A percentile compares a stretch with the other conserved stretches of the same genome.
phyloP scores from a whole-genome alignment of 352 stramenopile species.

The Albugo laibachii region DNA sequence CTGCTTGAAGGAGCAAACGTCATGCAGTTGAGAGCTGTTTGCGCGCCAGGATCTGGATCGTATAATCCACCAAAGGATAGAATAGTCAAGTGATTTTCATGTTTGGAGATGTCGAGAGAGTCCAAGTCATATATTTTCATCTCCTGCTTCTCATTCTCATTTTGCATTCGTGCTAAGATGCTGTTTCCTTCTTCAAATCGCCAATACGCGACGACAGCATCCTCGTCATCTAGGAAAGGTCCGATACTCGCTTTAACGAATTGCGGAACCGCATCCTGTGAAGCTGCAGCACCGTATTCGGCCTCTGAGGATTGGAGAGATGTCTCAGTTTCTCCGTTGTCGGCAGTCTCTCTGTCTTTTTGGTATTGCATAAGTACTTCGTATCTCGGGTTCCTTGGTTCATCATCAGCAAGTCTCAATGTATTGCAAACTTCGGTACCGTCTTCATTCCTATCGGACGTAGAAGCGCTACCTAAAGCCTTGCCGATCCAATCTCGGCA shows the following conservation, averaged over 20 bases:
- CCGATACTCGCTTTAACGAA: constrained; percentile 40
- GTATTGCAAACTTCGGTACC: background rate
- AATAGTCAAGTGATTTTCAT: constrained; percentile 51
- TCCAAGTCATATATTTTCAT: constrained; percentile 10
- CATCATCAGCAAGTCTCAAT: background rate
- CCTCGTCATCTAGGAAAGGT: constrained; percentile 67
- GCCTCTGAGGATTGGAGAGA: background rate
- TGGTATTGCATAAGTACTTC: background rate
- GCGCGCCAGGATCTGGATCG: too few relatives aligned
- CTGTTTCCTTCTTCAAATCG: constrained; percentile 59
- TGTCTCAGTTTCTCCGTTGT: background rate
- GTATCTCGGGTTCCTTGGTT: background rate
- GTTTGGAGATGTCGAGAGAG: constrained; percentile 62
- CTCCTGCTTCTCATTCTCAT: background rate
- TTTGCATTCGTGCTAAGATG: background rate
- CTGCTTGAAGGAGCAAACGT: constrained; percentile 29
- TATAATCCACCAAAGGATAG: constrained; percentile 11
- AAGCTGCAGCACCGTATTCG: background rate
- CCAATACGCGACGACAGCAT: constrained; percentile 71
- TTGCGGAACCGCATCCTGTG: background rate
- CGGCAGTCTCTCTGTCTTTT: background rate
- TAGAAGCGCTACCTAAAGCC: constrained; percentile 8
- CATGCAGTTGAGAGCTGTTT: constrained; percentile 4
- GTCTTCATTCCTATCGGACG: background rate
- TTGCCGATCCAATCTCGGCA: constrained; percentile 39